Evolutionary conservation across 1,284 basidiomycete species (phyloP).

Genomic region (Boletus sp.): DNA sequence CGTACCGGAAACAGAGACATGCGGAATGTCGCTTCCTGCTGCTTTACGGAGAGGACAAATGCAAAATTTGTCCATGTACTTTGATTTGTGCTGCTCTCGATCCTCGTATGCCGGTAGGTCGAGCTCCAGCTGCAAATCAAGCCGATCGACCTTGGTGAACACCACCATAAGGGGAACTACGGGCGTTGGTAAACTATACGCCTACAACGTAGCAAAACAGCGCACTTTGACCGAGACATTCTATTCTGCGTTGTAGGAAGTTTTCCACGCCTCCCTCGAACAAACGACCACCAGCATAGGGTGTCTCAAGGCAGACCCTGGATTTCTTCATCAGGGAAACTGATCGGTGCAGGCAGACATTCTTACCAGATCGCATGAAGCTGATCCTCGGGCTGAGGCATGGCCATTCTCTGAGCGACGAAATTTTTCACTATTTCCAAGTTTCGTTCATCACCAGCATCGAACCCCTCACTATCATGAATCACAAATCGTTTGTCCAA

Average conservation of each 20-base stretch:
- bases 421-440: conserved; percentile 9
- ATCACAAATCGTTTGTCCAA: conserved; percentile 14
- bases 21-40: background rate
- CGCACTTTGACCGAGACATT: conserved; percentile 16
- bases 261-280: conserved; percentile 13
- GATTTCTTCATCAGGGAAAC: background rate
- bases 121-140: conserved; percentile 1
- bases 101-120: background rate
- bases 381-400: conserved; percentile 6
- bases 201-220: background rate
- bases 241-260: conserved; percentile 8
- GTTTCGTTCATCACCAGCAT: conserved; percentile 14
- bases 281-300: conserved; percentile 15
- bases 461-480: conserved; percentile 21
- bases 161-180: conserved; percentile 20
- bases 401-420: conserved; percentile 2
- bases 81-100: background rate
- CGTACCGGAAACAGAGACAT: conserved; percentile 14
- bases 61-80: conserved; percentile 5
- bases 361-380: conserved; percentile 21
- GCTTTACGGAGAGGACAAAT: background rate
- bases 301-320: conserved; percentile 18
- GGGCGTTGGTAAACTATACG: background rate
- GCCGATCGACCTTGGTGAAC: conserved; percentile 15
- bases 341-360: background rate